Evolutionary conservation across 176 grass and related monocot species (phyloP).

Genomic region (Elymus sibiricus): DNA sequence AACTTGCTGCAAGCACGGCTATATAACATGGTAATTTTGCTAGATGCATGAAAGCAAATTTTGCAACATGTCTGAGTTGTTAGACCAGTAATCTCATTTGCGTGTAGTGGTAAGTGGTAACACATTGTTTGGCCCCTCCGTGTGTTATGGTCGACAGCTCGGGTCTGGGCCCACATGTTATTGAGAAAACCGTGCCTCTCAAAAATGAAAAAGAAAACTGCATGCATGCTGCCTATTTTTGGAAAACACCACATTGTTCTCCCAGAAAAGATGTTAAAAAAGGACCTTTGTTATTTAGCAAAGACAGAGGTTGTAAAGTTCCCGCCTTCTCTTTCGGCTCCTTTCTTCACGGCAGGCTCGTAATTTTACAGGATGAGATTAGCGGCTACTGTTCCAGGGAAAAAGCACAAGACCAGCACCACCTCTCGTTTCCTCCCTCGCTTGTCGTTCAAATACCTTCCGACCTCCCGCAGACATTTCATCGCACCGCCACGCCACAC

Average conservation of each 20-base stretch:
- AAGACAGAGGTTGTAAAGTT: neutral
- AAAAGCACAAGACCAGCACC: neutral
- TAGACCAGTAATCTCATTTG: neutral
- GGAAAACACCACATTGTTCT: neutral
- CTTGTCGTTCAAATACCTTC: constrained; percentile 17
- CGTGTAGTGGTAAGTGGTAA: neutral
- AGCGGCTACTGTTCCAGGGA: neutral
- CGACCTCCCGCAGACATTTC: neutral
- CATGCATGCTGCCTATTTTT: neutral
- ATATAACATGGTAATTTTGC: neutral
- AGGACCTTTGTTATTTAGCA: neutral
- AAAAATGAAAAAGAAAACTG: too few species aligned
- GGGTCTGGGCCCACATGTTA: neutral
- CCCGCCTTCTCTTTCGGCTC: neutral
- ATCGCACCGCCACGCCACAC: neutral
- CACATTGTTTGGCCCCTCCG: neutral
- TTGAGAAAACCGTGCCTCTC: neutral
- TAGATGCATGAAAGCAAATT: neutral
- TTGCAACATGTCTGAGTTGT: neutral
- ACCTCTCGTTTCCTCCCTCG: neutral
- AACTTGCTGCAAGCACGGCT: neutral
- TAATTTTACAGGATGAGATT: neutral
- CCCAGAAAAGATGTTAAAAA: neutral
- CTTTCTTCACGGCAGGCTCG: neutral
- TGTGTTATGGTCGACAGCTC: neutral